These are phyloP conservation scores for Durusdinium trenchii DNA, from an alignment of 73 alveolate species.

Conservation along the genomic window DNA sequence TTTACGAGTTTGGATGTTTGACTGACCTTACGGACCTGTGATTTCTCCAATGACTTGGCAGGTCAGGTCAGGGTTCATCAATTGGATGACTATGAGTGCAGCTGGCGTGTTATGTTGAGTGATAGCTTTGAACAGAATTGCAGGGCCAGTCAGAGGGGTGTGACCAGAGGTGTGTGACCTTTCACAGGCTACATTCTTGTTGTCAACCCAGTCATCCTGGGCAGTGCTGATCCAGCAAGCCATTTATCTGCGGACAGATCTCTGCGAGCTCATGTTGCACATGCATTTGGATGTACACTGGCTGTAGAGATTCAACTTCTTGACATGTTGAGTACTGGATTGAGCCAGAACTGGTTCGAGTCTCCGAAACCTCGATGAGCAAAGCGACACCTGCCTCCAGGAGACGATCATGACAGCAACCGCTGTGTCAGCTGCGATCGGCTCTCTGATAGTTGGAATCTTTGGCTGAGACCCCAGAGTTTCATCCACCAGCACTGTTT, in stretches of 20 bases:
- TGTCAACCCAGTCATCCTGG: slow-evolving; percentile 90
- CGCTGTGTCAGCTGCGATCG: slow-evolving; percentile 66
- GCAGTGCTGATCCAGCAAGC: slow-evolving; percentile 85
- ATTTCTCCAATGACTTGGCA: background rate
- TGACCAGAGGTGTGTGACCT: background rate
- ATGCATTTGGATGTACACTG: too few species aligned
- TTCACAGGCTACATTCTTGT: slow-evolving; percentile 67
- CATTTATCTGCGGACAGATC: slow-evolving; percentile 67
- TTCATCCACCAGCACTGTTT: background rate
- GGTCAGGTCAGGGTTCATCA: slow-evolving; percentile 92
- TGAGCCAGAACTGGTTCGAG: background rate
- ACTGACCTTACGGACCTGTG: background rate
- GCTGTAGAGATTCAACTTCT: too few species aligned
- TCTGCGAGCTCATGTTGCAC: background rate
- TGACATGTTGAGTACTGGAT: too few species aligned
- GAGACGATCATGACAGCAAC: slow-evolving; percentile 95
- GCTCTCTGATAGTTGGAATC: slow-evolving; percentile 62
- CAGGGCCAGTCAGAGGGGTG: background rate
- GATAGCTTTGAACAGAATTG: background rate
- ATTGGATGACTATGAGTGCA: slow-evolving; percentile 91
- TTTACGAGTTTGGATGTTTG: background rate
- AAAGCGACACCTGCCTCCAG: background rate
- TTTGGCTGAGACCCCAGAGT: slow-evolving; percentile 1
- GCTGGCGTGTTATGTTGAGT: background rate
- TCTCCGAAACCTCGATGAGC: background rate